Evolutionary conservation across 2,329 filamentous ascomycete species (phyloP).

Genomic region (Aspergillus sp.): DNA sequence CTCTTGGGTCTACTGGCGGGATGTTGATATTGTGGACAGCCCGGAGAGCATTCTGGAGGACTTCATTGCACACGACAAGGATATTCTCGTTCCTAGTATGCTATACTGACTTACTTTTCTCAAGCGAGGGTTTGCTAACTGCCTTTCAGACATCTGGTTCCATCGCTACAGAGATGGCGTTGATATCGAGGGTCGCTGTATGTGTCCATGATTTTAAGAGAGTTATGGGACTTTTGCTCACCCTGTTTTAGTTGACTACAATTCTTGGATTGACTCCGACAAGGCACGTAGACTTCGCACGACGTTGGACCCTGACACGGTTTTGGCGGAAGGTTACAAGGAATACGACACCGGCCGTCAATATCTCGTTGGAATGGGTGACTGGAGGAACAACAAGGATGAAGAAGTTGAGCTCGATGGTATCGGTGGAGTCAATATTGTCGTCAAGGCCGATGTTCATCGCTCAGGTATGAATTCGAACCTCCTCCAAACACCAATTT

Average conservation of each 20-base stretch:
- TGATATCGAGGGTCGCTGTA: constrained; percentile 94
- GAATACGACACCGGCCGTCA: constrained; percentile 87
- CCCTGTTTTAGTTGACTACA: constrained; percentile 77
- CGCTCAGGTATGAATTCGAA: constrained; percentile 61
- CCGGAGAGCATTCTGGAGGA: constrained; percentile 87
- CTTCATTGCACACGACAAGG: constrained; percentile 88
- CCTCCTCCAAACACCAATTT: not conserved
- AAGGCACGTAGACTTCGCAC: constrained; percentile 74
- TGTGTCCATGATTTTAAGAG: constrained; percentile 37
- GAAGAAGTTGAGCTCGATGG: constrained; percentile 91
- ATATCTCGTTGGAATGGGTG: constrained; percentile 88
- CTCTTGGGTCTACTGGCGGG: constrained; percentile 98
- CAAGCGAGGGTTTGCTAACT: constrained; percentile 14
- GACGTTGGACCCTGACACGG: constrained; percentile 72
- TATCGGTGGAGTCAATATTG: constrained; percentile 93
- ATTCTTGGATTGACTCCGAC: constrained; percentile 95
- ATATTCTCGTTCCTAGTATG: constrained; percentile 93
- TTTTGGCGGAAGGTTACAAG: constrained; percentile 93
- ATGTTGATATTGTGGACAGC: constrained; percentile 93
- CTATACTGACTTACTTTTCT: constrained; percentile 15
- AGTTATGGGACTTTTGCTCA: not conserved
- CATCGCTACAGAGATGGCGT: constrained; percentile 65
- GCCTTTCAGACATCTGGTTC: constrained; percentile 63
- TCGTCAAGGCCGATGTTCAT: constrained; percentile 97
- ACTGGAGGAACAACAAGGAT: constrained; percentile 90